Conservation (phyloP, 208 protist genomes). For the Trypanosoma lewisi region DNA sequence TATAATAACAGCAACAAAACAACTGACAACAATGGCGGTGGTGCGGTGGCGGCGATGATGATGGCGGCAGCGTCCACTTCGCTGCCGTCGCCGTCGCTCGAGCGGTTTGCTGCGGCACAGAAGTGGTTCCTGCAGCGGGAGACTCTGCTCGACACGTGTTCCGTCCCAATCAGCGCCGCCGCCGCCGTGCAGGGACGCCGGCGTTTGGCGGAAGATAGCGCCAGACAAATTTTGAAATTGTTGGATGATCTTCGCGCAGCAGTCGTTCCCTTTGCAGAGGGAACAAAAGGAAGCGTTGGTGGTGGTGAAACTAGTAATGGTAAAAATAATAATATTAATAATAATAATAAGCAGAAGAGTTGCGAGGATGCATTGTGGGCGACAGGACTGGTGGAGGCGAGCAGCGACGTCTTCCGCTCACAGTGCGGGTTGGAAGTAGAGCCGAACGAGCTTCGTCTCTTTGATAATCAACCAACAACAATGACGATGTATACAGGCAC, state of each 20-base stretch:
- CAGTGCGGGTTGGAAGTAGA: constrained; percentile 24
- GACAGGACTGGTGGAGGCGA: constrained; percentile 10
- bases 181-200: constrained; percentile 4
- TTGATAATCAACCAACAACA: neutral
- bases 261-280: neutral
- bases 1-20: neutral
- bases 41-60: neutral
- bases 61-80: neutral
- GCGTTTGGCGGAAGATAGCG: neutral
- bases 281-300: neutral
- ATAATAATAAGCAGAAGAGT: neutral
- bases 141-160: constrained; percentile 24
- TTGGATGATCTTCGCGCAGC: constrained; percentile 14
- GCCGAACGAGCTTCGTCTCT: neutral
- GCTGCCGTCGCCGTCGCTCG: neutral
- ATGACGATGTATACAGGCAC: neutral
- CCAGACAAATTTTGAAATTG: constrained; percentile 20
- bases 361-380: neutral
- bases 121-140: constrained; percentile 26
- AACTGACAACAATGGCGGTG: neutral
- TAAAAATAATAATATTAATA: neutral
- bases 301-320: neutral
- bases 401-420: constrained; percentile 4
- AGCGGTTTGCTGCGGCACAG: constrained; percentile 7
- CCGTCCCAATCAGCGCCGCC: neutral